Base-by-base conservation (phyloP, 2,329 filamentous ascomycete species). In the Pseudogymnoascus sp. region DNA sequence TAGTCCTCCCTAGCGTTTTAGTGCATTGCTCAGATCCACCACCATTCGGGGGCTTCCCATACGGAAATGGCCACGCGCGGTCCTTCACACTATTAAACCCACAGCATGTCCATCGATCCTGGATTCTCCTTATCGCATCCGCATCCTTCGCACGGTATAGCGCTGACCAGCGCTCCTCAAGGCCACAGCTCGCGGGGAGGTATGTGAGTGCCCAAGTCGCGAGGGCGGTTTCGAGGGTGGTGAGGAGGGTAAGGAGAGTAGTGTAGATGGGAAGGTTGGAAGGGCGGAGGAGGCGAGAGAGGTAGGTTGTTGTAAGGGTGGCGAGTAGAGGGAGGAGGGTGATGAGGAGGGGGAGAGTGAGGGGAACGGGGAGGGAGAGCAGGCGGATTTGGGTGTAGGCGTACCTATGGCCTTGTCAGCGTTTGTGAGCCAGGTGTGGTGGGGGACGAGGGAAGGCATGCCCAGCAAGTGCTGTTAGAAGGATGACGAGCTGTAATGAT, bases 91-190 rank as follows among this genome's bases (percentile, higher is more conserved):
- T 80, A 62, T 78, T 78, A 35, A 89, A 76, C 0, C 88, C 88
- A 67, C 88, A 91, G 74, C 88, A 91, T 6, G 80, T 70, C 33
- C 89, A 80, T 0, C 79, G 72, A 69, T 91, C 84, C 69, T 91
- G 88, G 60, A 91, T 86, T 1, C 74, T 72, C 43, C 78, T 76
- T 63, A 91, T 81, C 1, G 77, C 72, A 4, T 69, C 68, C 0
- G 65, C 77, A 62, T 89, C 76, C 64, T 85, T 83, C 0, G 69
- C 67, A 0, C 66, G 71, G 67, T 78, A 90, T 63, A 89, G 69
- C 2, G 63, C 65, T 66, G 77, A 74, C 88, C 88, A 91, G 39
- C 71, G 72, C 2, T 75, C 74, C 7, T 83, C 75, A n/a, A 90
- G 72, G 1, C 76, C 74, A 70, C 87, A 90, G n/a, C 76, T 33